phyloP scores from a whole-genome alignment of 208 protist genomes.

The Acanthamoeba healyi region DNA sequence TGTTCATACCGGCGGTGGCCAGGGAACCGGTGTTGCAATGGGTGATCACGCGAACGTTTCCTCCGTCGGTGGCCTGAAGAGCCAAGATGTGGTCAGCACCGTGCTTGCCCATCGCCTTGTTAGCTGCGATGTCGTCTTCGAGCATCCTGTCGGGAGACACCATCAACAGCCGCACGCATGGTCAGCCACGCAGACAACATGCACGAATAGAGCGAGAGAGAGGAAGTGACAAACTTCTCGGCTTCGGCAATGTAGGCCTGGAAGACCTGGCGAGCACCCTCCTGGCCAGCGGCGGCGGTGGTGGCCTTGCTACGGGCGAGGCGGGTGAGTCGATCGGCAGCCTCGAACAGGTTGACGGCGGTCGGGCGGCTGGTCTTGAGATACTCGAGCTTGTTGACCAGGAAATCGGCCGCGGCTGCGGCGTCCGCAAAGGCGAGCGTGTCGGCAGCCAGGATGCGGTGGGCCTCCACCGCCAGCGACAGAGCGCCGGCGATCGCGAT shows the following conservation, averaged over 20 bases:
- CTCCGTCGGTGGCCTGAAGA: slow-evolving; percentile 24
- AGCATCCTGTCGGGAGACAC: slow-evolving; percentile 85
- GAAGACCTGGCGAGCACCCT: slow-evolving; percentile 50
- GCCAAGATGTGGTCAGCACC: slow-evolving; percentile 92
- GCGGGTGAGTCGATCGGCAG: slow-evolving; percentile 78
- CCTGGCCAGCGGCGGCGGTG: slow-evolving; percentile 37
- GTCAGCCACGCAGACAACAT: background rate
- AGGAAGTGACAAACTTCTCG: background rate
- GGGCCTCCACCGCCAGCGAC: slow-evolving; percentile 92
- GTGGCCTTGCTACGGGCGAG: slow-evolving; percentile 23
- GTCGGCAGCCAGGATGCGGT: slow-evolving; percentile 72
- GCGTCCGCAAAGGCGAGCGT: slow-evolving; percentile 83
- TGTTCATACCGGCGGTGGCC: slow-evolving; percentile 78
- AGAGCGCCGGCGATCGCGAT: slow-evolving; percentile 96
- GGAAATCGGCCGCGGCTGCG: slow-evolving; percentile 39
- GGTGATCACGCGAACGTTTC: slow-evolving; percentile 80
- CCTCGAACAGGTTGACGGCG: slow-evolving; percentile 96
- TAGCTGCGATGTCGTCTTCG: slow-evolving; percentile 93
- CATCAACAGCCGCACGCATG: background rate
- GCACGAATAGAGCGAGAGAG: background rate
- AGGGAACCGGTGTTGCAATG: slow-evolving; percentile 87
- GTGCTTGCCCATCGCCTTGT: slow-evolving; percentile 94
- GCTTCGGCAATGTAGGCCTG: slow-evolving; percentile 67
- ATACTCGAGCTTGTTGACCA: slow-evolving; percentile 92
- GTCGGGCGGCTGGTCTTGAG: slow-evolving; percentile 94